Conservation (phyloP, 108 stramenopile species). For the Skeletonema tropicum region DNA sequence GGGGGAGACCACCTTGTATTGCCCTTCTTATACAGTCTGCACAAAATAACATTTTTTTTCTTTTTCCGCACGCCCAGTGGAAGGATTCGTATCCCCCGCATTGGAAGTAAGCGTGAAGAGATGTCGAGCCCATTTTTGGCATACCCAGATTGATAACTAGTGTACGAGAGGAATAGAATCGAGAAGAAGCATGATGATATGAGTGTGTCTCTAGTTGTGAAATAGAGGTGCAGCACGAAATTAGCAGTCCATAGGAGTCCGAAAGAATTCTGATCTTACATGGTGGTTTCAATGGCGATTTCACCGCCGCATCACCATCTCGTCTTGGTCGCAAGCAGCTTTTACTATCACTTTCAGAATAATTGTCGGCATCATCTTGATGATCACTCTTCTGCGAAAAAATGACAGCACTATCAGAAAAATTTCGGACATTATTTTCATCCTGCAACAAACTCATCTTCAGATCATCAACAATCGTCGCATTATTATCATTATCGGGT, state of each 20-base stretch:
- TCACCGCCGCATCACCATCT: neutral
- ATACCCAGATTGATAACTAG: conserved; percentile 24
- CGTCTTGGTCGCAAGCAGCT: neutral
- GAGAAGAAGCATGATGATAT: too few species aligned
- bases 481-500: too few species aligned
- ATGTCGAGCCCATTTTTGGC: conserved; percentile 26
- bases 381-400: neutral
- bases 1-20: neutral
- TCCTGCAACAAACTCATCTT: too few species aligned
- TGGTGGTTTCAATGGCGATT: neutral
- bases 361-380: neutral
- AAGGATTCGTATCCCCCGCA: conserved; percentile 5
- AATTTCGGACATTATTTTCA: too few species aligned
- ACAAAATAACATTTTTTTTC: neutral
- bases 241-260: neutral
- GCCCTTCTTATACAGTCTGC: conserved; percentile 5
- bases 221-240: too few species aligned
- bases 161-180: neutral
- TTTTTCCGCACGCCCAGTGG: conserved; percentile 2
- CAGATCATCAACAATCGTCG: too few species aligned
- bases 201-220: too few species aligned
- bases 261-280: neutral
- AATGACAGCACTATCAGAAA: too few species aligned
- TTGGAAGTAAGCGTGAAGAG: conserved; percentile 12
- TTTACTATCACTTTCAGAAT: neutral